Percentiles rank a stretch among this genome's conserved stretches.
These are phyloP conservation scores for Cajanus cajan DNA, from an alignment of 306 rosid species.

Conservation along the genomic window DNA sequence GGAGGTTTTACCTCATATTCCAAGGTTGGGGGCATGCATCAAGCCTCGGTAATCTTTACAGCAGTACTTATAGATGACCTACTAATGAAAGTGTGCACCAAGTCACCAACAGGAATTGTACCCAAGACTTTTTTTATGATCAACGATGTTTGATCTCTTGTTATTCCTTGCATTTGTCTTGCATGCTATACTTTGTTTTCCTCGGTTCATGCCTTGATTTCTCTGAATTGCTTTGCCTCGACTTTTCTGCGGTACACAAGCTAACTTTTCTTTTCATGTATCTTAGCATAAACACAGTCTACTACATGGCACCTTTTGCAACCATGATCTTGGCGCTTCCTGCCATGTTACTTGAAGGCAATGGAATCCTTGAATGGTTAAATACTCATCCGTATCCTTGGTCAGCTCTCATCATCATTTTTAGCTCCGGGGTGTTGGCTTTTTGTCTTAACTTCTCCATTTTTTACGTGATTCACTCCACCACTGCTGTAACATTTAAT, in stretches of 20 bases:
- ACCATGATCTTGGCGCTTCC: conserved; percentile 97
- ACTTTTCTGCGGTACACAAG: conserved; percentile 6
- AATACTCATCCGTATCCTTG: conserved; percentile 62
- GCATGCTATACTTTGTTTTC: neutral
- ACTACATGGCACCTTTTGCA: conserved; percentile 97
- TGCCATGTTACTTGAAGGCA: conserved; percentile 87
- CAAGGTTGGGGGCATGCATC: neutral
- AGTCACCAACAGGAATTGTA: neutral
- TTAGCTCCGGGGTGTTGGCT: conserved; percentile 91
- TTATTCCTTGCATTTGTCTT: conserved; percentile 9
- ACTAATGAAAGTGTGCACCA: neutral
- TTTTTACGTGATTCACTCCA: conserved; percentile 94
- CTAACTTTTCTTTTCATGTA: conserved; percentile 32
- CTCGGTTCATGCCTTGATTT: neutral
- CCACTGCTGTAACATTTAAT: conserved; percentile 94
- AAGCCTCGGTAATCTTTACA: neutral
- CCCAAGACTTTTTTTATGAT: neutral
- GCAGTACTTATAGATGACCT: neutral
- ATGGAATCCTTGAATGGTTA: conserved; percentile 86
- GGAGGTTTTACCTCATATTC: neutral
- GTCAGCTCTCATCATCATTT: conserved; percentile 74
- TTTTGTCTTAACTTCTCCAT: conserved; percentile 98
- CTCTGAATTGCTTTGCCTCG: conserved; percentile 14
- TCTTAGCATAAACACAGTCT: conserved; percentile 92
- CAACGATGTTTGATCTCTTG: neutral